Evolutionary conservation across 768 basidiomycete species (phyloP).

Genomic region (Udeniomyces megalosporus): DNA sequence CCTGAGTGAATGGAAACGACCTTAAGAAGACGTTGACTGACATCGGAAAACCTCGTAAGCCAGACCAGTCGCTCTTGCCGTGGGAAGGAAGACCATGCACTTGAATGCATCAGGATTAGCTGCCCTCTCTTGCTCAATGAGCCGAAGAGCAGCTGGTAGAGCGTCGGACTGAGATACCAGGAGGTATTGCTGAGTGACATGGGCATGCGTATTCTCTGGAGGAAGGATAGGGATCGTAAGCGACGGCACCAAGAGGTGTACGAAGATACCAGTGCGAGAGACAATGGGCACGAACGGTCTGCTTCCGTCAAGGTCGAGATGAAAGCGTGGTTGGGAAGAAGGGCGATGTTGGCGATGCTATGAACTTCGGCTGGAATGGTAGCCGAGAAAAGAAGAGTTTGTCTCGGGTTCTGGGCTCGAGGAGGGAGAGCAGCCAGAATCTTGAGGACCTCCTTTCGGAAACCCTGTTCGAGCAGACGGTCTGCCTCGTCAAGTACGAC

Average conservation of each 20-base stretch:
- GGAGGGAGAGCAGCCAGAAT: conserved; percentile 16
- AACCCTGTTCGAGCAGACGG: conserved; percentile 18
- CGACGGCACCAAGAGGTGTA: too few relatives aligned
- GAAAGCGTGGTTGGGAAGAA: conserved; percentile 32
- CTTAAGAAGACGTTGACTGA: neutral
- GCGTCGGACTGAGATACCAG: conserved; percentile 34
- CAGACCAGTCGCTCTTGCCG: conserved; percentile 43
- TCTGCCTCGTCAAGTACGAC: conserved; percentile 34
- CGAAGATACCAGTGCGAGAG: neutral
- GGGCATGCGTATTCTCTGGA: conserved; percentile 40
- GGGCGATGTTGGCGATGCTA: conserved; percentile 30
- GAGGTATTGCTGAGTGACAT: conserved; percentile 40
- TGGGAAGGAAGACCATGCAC: conserved; percentile 51
- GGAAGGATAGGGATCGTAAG: too few relatives aligned
- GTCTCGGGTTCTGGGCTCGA: conserved; percentile 23
- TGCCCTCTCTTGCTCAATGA: conserved; percentile 18
- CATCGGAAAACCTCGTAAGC: conserved; percentile 26
- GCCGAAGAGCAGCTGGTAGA: conserved; percentile 31
- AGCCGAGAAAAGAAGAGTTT: conserved; percentile 36
- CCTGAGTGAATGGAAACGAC: neutral
- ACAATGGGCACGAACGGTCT: neutral
- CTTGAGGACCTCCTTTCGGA: conserved; percentile 11
- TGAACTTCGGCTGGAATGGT: conserved; percentile 35
- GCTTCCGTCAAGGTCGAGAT: conserved; percentile 44
- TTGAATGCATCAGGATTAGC: conserved; percentile 19